Conservation (phyloP, 2,329 filamentous ascomycete genomes). For the Aureobasidium sp. region DNA sequence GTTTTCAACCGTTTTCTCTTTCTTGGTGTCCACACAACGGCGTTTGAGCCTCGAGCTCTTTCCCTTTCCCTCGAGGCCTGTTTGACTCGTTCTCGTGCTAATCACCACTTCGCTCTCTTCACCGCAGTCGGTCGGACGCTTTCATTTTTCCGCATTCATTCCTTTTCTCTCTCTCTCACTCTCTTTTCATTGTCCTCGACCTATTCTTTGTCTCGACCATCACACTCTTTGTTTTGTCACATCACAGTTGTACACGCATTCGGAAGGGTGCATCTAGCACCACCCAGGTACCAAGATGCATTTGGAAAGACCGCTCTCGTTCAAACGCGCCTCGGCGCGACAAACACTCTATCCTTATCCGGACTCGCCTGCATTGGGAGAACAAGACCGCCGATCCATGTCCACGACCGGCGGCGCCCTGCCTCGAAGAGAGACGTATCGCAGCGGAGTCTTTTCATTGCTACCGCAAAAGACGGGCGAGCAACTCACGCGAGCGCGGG, state of each 20-base stretch:
- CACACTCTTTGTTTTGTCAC: constrained; percentile 11
- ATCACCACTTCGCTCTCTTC: no score
- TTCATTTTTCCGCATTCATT: neutral
- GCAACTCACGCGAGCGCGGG: neutral
- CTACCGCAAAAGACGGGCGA: constrained; percentile 8
- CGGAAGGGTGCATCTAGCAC: constrained; percentile 12
- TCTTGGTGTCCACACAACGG: constrained; percentile 14
- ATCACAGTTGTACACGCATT: neutral
- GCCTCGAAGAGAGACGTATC: constrained; percentile 5
- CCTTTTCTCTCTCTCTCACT: neutral
- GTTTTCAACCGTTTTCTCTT: constrained; percentile 12
- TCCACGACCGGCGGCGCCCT: constrained; percentile 12
- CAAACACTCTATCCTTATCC: constrained; percentile 16
- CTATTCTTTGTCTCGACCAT: constrained; percentile 2
- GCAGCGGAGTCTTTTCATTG: constrained; percentile 9
- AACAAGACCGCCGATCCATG: constrained; percentile 13
- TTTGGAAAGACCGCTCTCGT: constrained; percentile 14
- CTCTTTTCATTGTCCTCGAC: neutral
- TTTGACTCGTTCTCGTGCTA: neutral
- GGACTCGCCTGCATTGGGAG: constrained; percentile 12
- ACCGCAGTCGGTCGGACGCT: constrained; percentile 1
- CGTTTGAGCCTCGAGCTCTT: constrained; percentile 9
- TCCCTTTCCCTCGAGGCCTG: neutral
- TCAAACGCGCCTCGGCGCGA: constrained; percentile 11
- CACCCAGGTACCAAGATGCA: constrained; percentile 4